Percentiles rank a stretch among this genome's conserved stretches.
These are phyloP conservation scores for Tuber indicum DNA, from an alignment of 495 filamentous ascomycete species.

Conservation along the genomic window DNA sequence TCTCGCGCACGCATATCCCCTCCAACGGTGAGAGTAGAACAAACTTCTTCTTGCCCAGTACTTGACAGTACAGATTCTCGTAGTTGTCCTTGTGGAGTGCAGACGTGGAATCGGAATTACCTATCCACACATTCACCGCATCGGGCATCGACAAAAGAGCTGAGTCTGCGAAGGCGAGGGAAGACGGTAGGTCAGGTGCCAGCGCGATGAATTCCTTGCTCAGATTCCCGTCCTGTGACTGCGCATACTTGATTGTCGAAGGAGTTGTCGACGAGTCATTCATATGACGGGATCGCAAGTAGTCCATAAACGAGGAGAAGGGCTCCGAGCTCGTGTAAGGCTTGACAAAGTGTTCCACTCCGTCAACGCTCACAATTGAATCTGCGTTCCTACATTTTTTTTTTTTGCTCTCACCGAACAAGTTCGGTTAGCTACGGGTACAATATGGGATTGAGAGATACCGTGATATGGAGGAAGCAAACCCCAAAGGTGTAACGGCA, in stretches of 20 bases:
- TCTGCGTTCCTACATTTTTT: slow-evolving; percentile 42
- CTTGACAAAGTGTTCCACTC: slow-evolving; percentile 44
- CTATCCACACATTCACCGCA: slow-evolving; percentile 75
- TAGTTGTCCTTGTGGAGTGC: slow-evolving; percentile 72
- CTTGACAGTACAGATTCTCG: slow-evolving; percentile 72
- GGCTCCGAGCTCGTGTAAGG: slow-evolving; percentile 44
- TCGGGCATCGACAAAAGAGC: slow-evolving; percentile 57
- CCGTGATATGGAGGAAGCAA: slow-evolving; percentile 26
- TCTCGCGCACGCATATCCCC: slow-evolving; percentile 58
- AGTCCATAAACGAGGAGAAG: slow-evolving; percentile 43
- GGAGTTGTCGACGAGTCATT: slow-evolving; percentile 8
- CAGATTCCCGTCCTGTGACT: slow-evolving; percentile 67
- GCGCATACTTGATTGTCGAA: slow-evolving; percentile 3
- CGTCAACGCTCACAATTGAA: slow-evolving; percentile 36
- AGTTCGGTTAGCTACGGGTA: not conserved
- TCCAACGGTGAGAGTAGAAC: slow-evolving; percentile 61
- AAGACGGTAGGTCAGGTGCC: slow-evolving; percentile 50
- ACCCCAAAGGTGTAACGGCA: slow-evolving; percentile 64
- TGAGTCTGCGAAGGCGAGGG: slow-evolving; percentile 61
- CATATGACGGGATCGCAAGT: slow-evolving; percentile 31
- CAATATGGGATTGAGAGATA: slow-evolving; percentile 5
- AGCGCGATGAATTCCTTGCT: slow-evolving; percentile 59
- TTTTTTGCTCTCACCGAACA: not conserved
- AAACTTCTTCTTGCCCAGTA: slow-evolving; percentile 61
- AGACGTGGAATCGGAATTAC: slow-evolving; percentile 57